A percentile compares a stretch with the other conserved stretches of the same genome.
phyloP scores from a whole-genome alignment of 2,329 filamentous ascomycete genomes.

The Venturia carpophila region DNA sequence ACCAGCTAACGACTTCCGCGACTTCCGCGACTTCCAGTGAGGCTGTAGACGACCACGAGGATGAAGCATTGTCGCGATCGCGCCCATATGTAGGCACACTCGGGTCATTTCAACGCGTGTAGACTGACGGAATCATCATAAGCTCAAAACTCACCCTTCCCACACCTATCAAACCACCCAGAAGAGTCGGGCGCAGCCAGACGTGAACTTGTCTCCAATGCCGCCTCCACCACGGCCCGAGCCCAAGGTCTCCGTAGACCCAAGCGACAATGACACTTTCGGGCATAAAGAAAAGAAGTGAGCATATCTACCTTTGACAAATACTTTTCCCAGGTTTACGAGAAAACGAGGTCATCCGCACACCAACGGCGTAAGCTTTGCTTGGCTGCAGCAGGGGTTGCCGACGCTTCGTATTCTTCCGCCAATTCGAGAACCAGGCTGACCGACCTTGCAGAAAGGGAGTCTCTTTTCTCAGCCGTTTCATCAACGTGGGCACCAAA shows the following conservation, averaged over 20 bases:
- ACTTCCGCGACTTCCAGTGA: not conserved
- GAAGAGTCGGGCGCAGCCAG: not conserved
- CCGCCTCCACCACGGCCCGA: not conserved
- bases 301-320: not conserved
- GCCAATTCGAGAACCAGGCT: slow-evolving; percentile 3
- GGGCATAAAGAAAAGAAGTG: slow-evolving; percentile 11
- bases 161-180: slow-evolving; percentile 1
- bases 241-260: not conserved
- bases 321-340: not conserved
- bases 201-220: not conserved
- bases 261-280: not conserved
- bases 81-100: not conserved
- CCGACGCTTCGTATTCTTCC: not conserved
- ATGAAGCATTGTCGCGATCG: not conserved
- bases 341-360: not conserved
- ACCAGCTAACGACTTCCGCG: not conserved
- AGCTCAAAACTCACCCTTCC: not conserved
- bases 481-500: slow-evolving; percentile 59
- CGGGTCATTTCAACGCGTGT: not conserved
- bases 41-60: not conserved
- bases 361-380: not conserved
- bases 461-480: slow-evolving; percentile 80
- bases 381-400: slow-evolving; percentile 4
- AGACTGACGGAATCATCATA: not conserved
- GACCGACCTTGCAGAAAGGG: slow-evolving; percentile 57